These are phyloP conservation scores for Hortaea sp. DNA, from an alignment of 2,329 filamentous ascomycete genomes.

Conservation along the genomic window DNA sequence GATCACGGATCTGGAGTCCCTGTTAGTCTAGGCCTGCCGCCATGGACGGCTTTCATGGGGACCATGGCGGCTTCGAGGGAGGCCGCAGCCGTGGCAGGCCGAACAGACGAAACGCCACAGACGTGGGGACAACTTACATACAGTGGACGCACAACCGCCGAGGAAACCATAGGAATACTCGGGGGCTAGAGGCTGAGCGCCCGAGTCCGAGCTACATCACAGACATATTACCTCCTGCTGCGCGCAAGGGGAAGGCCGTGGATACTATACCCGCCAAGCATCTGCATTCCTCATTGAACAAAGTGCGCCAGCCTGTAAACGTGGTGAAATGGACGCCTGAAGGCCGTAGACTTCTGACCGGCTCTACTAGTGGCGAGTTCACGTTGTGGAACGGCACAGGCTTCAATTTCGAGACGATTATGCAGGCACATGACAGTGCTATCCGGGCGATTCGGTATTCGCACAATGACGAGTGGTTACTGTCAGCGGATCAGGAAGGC, in stretches of 20 bases:
- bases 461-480: conserved; percentile 91
- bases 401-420: conserved; percentile 99
- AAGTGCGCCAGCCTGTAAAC: conserved; percentile 94
- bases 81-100: conserved; percentile 6
- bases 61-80: conserved; percentile 11
- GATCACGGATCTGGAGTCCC: too few relatives aligned
- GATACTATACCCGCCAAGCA: conserved; percentile 92
- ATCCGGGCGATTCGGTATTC: conserved; percentile 80
- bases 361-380: conserved; percentile 93
- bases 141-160: conserved; percentile 84
- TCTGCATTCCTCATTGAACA: conserved; percentile 95
- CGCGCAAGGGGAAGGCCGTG: conserved; percentile 61
- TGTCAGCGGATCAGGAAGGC: conserved; percentile 91
- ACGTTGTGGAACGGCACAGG: conserved; percentile 98
- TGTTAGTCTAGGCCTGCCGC: not conserved
- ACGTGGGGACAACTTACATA: conserved; percentile 26
- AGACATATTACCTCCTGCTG: conserved; percentile 81
- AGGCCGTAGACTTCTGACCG: conserved; percentile 80
- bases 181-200: conserved; percentile 66
- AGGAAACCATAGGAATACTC: conserved; percentile 55
- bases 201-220: conserved; percentile 84
- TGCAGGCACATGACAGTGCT: conserved; percentile 88
- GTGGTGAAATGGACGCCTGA: conserved; percentile 97
- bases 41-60: conserved; percentile 6
- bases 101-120: conserved; percentile 21